Evolutionary conservation across 306 rosid species (phyloP), one percentile per base, ranked within the genome.

Genomic region (Sicyos baderoa): DNA sequence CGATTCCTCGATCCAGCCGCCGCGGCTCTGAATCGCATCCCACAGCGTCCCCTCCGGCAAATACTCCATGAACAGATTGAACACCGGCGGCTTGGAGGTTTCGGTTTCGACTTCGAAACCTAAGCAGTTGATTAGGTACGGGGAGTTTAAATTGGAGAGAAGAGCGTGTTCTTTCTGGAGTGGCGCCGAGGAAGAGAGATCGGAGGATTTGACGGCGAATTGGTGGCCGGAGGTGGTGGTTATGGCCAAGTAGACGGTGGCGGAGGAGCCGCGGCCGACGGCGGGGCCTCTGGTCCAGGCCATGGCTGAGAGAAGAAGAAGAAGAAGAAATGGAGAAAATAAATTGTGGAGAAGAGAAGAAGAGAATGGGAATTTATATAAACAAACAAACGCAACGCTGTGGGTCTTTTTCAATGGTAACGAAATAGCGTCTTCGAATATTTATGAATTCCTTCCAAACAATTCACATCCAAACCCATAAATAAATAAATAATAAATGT

Each of bases 191-290:
- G 62, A 27, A 23, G 78, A 70, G 52, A 80, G 83, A 32, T 73
- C 78, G 9, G 79, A 13, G 4, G 89, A 73, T 68, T 85, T 85
- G 11, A 85, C 86, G 0, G 84, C 86, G 10, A 82, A 78, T 0
- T 27, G 22, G 42, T 79, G 78, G 0, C 81, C 73, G 1, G 88
- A 72, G 5, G 29, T 9, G 52, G 1, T 0, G 25, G 52, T 2
- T 7, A 82, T 18, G 40, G 83, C 89, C 0, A 80, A 37, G 1
- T 79, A 78, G 68, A 85, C 84, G 0, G 78, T 68, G 70, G 86
- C 84, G 0, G 83, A 75, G 37, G 89, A 72, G 56, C 89, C 89
- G 9, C 82, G 82, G 81, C 89, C 89, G 4, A 85, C 51, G 5
- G 61, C 54, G 2, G 76, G 72, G 29, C 86, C 89, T 68, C 86